A percentile compares a stretch with the other conserved stretches of the same genome.
phyloP scores from a whole-genome alignment of 2,329 filamentous ascomycete species.

The Talaromyces pinophilus region DNA sequence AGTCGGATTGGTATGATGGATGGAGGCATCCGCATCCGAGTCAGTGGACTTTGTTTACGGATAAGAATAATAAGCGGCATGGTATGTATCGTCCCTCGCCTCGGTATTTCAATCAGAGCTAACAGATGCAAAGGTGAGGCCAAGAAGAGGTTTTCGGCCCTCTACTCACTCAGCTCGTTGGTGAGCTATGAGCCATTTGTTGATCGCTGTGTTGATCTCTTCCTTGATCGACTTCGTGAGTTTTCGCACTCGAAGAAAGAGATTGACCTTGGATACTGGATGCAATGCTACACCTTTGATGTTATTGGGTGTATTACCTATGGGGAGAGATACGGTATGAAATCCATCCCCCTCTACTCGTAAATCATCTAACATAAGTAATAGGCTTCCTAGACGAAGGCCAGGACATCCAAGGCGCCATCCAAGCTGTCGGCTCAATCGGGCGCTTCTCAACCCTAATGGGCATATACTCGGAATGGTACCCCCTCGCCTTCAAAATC shows the following conservation, averaged over 20 bases:
- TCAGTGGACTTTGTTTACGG: constrained; percentile 38
- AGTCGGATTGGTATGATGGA: constrained; percentile 26
- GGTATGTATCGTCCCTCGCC: constrained; percentile 25
- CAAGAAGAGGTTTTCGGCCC: constrained; percentile 44
- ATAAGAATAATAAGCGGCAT: constrained; percentile 42
- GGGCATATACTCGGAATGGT: constrained; percentile 47
- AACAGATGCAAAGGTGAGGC: constrained; percentile 34
- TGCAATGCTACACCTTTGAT: constrained; percentile 41
- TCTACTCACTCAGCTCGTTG: constrained; percentile 54
- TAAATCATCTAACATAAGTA: constrained; percentile 17
- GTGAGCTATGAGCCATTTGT: constrained; percentile 54
- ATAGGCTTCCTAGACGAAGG: constrained; percentile 53
- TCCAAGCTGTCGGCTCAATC: constrained; percentile 41
- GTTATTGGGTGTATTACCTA: constrained; percentile 56
- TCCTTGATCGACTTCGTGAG: constrained; percentile 42
- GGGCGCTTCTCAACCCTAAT: constrained; percentile 43
- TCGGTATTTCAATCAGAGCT: not conserved
- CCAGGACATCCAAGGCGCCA: constrained; percentile 49
- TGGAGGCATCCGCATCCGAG: constrained; percentile 27
- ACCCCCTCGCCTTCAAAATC: constrained; percentile 37
- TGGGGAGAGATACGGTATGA: constrained; percentile 33
- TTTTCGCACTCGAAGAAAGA: constrained; percentile 32
- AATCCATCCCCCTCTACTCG: not conserved
- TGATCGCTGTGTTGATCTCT: constrained; percentile 49
- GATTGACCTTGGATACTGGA: constrained; percentile 45